phyloP scores from a whole-genome alignment of 139 green algal species.

The Asterochloris erici region DNA sequence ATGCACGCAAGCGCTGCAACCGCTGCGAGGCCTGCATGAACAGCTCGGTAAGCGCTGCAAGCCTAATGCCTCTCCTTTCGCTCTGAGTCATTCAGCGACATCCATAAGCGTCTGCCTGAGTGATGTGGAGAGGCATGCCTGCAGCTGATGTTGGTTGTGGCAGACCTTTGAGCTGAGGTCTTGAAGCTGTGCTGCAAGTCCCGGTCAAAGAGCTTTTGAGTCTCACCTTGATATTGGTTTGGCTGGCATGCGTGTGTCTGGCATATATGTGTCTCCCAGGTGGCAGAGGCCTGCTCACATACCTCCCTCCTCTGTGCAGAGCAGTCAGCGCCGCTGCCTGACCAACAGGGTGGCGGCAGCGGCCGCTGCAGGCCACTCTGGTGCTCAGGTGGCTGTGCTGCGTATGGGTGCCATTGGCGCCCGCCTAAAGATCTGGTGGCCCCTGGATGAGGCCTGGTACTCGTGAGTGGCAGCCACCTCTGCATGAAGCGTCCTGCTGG shows the following conservation, averaged over 20 bases:
- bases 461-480: neutral
- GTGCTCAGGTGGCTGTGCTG: constrained; percentile 58
- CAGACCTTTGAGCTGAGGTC: no score
- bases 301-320: neutral
- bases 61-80: neutral
- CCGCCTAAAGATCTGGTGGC: constrained; percentile 60
- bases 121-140: no score
- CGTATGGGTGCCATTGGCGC: constrained; percentile 60
- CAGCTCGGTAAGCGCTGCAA: constrained; percentile 14
- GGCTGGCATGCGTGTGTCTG: no score
- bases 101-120: no score
- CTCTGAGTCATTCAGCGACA: neutral
- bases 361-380: constrained; percentile 53
- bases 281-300: no score
- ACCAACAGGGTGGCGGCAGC: constrained; percentile 62
- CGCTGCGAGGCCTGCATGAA: constrained; percentile 7
- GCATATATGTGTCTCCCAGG: no score
- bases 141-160: no score
- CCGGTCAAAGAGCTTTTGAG: no score
- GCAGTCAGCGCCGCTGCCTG: constrained; percentile 56
- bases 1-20: constrained; percentile 47
- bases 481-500: neutral
- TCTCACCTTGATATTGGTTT: no score
- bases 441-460: constrained; percentile 48
- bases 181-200: no score